Conservation (phyloP, 164 flowering plant genomes). For the Malania oleifera region DNA sequence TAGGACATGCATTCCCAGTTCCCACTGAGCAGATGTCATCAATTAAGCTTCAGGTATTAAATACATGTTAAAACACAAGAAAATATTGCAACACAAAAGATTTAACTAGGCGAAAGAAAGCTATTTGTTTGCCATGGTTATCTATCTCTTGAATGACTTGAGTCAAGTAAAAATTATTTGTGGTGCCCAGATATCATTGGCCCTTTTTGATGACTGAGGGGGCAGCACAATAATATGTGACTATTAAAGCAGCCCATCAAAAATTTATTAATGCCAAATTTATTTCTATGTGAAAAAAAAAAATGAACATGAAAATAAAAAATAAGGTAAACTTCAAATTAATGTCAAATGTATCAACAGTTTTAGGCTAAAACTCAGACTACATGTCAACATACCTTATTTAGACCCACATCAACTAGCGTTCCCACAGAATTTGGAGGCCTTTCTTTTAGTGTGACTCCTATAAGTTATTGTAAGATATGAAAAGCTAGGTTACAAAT, state of each 20-base stretch:
- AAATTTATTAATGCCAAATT: not conserved
- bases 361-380: not conserved
- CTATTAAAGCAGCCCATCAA: too few relatives aligned
- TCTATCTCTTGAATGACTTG: too few relatives aligned
- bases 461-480: slow-evolving; percentile 27
- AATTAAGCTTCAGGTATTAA: too few relatives aligned
- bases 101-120: too few relatives aligned
- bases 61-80: too few relatives aligned
- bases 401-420: slow-evolving; percentile 87
- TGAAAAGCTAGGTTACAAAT: not conserved
- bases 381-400: slow-evolving; percentile 45
- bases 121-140: too few relatives aligned
- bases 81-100: too few relatives aligned
- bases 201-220: not conserved
- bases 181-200: too few relatives aligned
- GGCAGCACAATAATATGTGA: not conserved
- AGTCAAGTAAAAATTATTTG: too few relatives aligned
- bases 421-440: slow-evolving; percentile 51
- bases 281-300: not conserved
- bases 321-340: not conserved
- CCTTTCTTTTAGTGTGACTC: slow-evolving; percentile 61
- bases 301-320: not conserved
- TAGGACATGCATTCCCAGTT: too few relatives aligned
- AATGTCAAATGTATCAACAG: not conserved
- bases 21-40: too few relatives aligned